Evolutionary conservation across 1,284 basidiomycete species (phyloP).

Genomic region (Earliella scabrosa): DNA sequence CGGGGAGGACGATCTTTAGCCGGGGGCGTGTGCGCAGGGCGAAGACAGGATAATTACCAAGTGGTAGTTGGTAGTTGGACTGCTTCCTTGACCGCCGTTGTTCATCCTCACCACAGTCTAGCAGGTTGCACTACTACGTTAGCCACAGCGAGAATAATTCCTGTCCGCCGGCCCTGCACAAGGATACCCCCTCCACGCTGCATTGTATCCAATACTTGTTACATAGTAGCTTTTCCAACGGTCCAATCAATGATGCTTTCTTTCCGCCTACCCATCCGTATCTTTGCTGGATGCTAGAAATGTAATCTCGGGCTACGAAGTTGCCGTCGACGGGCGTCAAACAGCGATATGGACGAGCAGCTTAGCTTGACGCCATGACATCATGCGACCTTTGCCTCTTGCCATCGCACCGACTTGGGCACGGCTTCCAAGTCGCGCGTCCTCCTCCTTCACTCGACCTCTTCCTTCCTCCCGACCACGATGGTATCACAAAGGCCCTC

Average conservation of each 20-base stretch:
- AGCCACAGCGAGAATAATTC: constrained; percentile 14
- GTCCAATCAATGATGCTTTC: not conserved
- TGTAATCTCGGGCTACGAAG: too few relatives aligned
- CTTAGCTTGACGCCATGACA: too few relatives aligned
- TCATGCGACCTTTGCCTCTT: constrained; percentile 20
- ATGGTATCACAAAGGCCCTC: constrained; percentile 11
- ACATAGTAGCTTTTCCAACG: constrained; percentile 8
- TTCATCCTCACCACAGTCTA: constrained; percentile 29
- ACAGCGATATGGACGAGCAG: too few relatives aligned
- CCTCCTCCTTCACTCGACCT: not conserved
- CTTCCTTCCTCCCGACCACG: not conserved
- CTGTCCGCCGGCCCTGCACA: constrained; percentile 13
- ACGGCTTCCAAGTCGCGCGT: constrained; percentile 2
- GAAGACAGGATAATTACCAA: constrained; percentile 28
- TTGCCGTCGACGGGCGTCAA: not conserved
- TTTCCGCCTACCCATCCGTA: not conserved
- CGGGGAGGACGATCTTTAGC: constrained; percentile 21
- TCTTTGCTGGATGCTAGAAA: not conserved
- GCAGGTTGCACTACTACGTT: constrained; percentile 14
- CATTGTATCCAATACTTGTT: constrained; percentile 23
- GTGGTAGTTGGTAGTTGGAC: constrained; percentile 27
- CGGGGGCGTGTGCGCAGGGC: constrained; percentile 14
- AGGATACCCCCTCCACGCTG: constrained; percentile 17
- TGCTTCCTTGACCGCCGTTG: constrained; percentile 24
- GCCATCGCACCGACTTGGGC: constrained; percentile 12